These are phyloP conservation scores for Fusarium circinatum DNA, from an alignment of 2,329 filamentous ascomycete genomes.

Conservation along the genomic window DNA sequence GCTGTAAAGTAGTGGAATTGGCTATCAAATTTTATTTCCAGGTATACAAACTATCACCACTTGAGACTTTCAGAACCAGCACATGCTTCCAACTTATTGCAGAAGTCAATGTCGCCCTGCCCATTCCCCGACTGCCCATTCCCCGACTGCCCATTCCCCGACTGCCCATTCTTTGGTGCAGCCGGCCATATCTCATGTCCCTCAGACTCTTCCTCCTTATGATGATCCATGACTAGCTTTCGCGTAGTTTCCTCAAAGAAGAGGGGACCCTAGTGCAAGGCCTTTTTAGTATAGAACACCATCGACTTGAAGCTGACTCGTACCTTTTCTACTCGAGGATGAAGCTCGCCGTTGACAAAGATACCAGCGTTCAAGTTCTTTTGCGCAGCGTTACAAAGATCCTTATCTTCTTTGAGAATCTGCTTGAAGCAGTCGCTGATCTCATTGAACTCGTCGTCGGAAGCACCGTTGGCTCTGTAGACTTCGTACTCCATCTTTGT, in stretches of 20 bases:
- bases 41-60: background rate
- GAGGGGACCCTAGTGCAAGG: background rate
- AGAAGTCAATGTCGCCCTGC: background rate
- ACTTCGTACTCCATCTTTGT: conserved; percentile 7
- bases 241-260: background rate
- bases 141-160: rapidly evolving
- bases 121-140: rapidly evolving
- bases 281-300: rapidly evolving
- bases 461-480: conserved; percentile 3
- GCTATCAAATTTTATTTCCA: rapidly evolving
- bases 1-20: background rate
- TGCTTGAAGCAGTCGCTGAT: conserved; percentile 15
- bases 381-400: background rate
- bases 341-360: conserved; percentile 13
- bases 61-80: background rate
- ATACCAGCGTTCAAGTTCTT: conserved; percentile 17
- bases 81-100: background rate
- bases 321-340: conserved; percentile 11
- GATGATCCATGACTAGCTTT: background rate
- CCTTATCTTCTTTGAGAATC: conserved; percentile 2
- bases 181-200: background rate
- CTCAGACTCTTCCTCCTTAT: background rate
- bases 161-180: background rate
- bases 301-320: background rate
- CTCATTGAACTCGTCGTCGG: background rate